A percentile compares a stretch with the other conserved stretches of the same genome.
Conservation (phyloP, 106 monocot species). For the Chionographis japonica region DNA sequence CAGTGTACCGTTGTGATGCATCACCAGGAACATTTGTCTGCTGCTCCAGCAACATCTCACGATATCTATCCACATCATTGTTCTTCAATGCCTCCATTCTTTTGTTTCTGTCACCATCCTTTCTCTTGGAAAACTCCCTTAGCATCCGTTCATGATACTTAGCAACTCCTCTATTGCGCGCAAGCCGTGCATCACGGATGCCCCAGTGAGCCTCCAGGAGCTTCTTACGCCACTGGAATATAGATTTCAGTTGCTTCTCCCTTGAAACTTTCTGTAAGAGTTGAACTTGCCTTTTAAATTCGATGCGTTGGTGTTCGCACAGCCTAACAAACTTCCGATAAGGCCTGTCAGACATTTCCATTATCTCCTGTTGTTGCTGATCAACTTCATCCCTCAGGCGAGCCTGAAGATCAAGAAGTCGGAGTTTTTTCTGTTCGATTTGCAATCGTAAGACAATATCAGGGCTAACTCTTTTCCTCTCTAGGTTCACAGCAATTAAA, state of each 20-base stretch:
- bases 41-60: constrained; percentile 92
- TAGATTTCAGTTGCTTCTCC: constrained; percentile 83
- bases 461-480: constrained; percentile 79
- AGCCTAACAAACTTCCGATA: constrained; percentile 84
- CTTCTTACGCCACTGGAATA: constrained; percentile 95
- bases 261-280: constrained; percentile 60
- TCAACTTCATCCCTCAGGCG: constrained; percentile 87
- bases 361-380: constrained; percentile 90
- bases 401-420: constrained; percentile 73
- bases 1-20: constrained; percentile 77
- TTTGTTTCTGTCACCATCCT: constrained; percentile 81
- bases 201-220: constrained; percentile 93
- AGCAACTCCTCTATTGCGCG: constrained; percentile 80
- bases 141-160: constrained; percentile 95
- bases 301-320: constrained; percentile 77
- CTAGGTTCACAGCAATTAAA: constrained; percentile 72
- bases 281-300: constrained; percentile 82
- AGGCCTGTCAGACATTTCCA: constrained; percentile 85
- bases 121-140: constrained; percentile 85
- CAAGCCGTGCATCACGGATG: constrained; percentile 88
- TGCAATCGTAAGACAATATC: constrained; percentile 80
- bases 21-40: constrained; percentile 85
- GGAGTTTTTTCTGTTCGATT: constrained; percentile 93
- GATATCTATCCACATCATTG: constrained; percentile 95
- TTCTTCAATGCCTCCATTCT: constrained; percentile 99